Conservation (phyloP, 1,284 basidiomycete genomes). For the Boletus mariae region DNA sequence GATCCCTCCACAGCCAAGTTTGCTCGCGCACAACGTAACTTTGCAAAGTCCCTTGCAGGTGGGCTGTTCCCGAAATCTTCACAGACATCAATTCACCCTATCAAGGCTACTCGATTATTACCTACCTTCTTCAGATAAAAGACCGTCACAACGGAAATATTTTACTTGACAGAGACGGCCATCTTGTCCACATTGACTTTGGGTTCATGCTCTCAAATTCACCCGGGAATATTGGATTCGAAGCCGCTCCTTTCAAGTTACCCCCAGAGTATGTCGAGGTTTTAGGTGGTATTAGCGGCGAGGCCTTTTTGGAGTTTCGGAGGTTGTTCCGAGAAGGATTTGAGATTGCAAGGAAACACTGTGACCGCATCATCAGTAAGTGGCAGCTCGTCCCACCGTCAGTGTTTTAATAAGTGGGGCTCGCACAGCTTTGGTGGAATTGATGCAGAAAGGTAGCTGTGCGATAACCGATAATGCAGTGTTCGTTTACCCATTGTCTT, state of each 20-base stretch:
- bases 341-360: slow-evolving; percentile 91
- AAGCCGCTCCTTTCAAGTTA: slow-evolving; percentile 98
- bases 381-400: slow-evolving; percentile 17
- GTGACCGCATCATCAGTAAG: slow-evolving; percentile 93
- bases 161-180: slow-evolving; percentile 91
- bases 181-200: slow-evolving; percentile 96
- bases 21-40: slow-evolving; percentile 82
- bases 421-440: slow-evolving; percentile 77
- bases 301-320: slow-evolving; percentile 83
- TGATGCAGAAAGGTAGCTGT: slow-evolving; percentile 88
- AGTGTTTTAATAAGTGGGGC: slow-evolving; percentile 5
- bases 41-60: slow-evolving; percentile 93
- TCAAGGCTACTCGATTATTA: slow-evolving; percentile 88
- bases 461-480: neutral
- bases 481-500: slow-evolving; percentile 7
- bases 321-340: slow-evolving; percentile 91
- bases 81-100: neutral
- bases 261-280: slow-evolving; percentile 95
- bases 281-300: slow-evolving; percentile 80
- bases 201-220: slow-evolving; percentile 98
- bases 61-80: slow-evolving; percentile 11
- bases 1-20: slow-evolving; percentile 84
- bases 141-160: slow-evolving; percentile 99
- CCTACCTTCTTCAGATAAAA: slow-evolving; percentile 96
- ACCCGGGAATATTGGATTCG: slow-evolving; percentile 96